A percentile compares a stretch with the other conserved stretches of the same genome.
These are phyloP conservation scores for Pseudotsuga menziesii DNA, from an alignment of 75 land plant species.

Conservation along the genomic window DNA sequence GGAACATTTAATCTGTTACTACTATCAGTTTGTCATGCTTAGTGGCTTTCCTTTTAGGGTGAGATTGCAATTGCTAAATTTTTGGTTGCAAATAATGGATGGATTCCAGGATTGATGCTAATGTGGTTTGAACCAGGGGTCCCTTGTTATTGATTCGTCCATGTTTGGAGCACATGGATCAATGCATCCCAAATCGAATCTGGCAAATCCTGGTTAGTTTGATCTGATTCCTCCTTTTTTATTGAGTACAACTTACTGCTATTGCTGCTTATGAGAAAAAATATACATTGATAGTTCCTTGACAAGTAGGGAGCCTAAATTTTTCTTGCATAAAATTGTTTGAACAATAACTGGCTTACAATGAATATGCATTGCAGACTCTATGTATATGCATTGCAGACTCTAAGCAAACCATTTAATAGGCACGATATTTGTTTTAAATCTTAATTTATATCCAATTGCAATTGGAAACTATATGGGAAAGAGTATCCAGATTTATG, in stretches of 20 bases:
- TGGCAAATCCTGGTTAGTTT: constrained; percentile 28
- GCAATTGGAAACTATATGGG: not conserved
- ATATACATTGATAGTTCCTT: not conserved
- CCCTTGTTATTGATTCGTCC: constrained; percentile 32
- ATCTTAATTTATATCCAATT: not conserved
- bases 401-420: not conserved
- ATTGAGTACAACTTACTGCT: not conserved
- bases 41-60: not conserved
- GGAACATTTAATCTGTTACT: not conserved
- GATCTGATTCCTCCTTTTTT: not conserved
- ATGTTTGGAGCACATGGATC: constrained; percentile 39
- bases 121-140: constrained; percentile 22
- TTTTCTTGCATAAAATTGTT: not conserved
- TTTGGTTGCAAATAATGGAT: constrained; percentile 15
- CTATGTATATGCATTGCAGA: not conserved
- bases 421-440: not conserved
- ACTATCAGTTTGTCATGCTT: not conserved
- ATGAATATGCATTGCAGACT: not conserved
- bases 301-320: not conserved
- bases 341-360: not conserved
- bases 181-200: constrained; percentile 22
- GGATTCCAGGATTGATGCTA: constrained; percentile 29
- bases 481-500: not conserved
- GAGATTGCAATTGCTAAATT: not conserved
- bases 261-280: not conserved